Conservation (phyloP, 441 rosid genomes). For the Arabidopsis lyrata region DNA sequence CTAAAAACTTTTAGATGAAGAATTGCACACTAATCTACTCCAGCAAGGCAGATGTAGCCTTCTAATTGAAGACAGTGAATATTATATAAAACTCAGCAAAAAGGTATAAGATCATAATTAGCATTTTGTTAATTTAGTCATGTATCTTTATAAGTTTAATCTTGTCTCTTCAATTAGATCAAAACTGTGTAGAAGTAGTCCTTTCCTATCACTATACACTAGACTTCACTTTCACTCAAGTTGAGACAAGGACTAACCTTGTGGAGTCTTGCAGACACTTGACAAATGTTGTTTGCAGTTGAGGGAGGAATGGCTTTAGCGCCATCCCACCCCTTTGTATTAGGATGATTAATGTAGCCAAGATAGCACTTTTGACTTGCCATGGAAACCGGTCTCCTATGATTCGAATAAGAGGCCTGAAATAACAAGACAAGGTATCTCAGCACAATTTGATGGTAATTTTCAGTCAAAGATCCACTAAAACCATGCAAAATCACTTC, state of each 20-base stretch:
- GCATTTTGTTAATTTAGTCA: neutral
- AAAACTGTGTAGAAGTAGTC: neutral
- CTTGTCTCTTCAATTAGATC: constrained; percentile 6
- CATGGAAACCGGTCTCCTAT: constrained; percentile 99
- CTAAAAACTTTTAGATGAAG: constrained; percentile 4
- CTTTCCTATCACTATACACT: constrained; percentile 13
- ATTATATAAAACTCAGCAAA: neutral
- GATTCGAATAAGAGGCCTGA: constrained; percentile 97
- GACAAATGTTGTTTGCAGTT: constrained; percentile 97
- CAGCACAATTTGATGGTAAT: constrained; percentile 22
- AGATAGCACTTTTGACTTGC: constrained; percentile 99
- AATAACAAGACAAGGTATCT: constrained; percentile 35
- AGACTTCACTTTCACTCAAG: constrained; percentile 2
- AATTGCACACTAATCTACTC: neutral
- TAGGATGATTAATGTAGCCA: constrained; percentile 83
- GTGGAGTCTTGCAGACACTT: constrained; percentile 95
- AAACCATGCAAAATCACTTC: neutral
- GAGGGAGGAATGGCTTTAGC: constrained; percentile 97
- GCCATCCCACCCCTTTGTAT: constrained; percentile 93
- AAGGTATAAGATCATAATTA: neutral
- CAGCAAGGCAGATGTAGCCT: constrained; percentile 3
- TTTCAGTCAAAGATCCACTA: neutral
- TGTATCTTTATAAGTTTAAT: neutral
- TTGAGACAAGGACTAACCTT: constrained; percentile 60
- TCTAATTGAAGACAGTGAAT: neutral